These are phyloP conservation scores for Diplocarpon rosae DNA, from an alignment of 2,329 filamentous ascomycete species.

Conservation along the genomic window DNA sequence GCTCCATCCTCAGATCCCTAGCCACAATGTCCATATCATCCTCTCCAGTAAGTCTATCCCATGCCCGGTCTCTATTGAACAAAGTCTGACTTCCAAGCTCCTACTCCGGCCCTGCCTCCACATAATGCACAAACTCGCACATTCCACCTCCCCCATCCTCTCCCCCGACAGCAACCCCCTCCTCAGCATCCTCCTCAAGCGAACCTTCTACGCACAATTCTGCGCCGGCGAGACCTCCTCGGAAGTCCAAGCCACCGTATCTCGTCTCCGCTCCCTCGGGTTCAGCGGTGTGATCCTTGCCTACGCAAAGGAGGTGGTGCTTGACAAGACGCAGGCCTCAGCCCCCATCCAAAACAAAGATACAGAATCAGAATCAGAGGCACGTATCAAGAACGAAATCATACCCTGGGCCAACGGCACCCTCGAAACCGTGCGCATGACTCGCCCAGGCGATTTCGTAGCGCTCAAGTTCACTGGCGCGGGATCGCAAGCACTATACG, in stretches of 20 bases:
- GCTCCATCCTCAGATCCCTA: constrained; percentile 57
- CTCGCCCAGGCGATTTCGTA: constrained; percentile 40
- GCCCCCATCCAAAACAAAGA: constrained; percentile 26
- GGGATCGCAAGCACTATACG: constrained; percentile 58
- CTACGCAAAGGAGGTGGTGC: constrained; percentile 73
- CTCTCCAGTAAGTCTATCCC: constrained; percentile 35
- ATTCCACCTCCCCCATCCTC: constrained; percentile 54
- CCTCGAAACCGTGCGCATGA: constrained; percentile 55
- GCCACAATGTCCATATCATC: constrained; percentile 60
- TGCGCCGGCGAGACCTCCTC: constrained; percentile 66
- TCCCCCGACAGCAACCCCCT: constrained; percentile 67
- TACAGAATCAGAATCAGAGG: constrained; percentile 34
- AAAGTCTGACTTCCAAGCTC: constrained; percentile 27
- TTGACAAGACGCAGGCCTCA: constrained; percentile 42
- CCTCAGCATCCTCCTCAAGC: constrained; percentile 59
- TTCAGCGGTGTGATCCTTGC: constrained; percentile 77
- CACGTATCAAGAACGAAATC: constrained; percentile 48
- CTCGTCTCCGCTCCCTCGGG: constrained; percentile 58
- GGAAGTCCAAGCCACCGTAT: constrained; percentile 58
- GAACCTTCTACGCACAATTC: constrained; percentile 84
- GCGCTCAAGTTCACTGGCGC: constrained; percentile 68
- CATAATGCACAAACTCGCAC: constrained; percentile 57
- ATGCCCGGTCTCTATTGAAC: background rate
- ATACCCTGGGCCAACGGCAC: constrained; percentile 63
- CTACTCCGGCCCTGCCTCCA: constrained; percentile 61